Evolutionary conservation across 2,329 filamentous ascomycete species (phyloP), one percentile per base, ranked within the genome.

Genomic region (Arthrobotrys musiformis): DNA sequence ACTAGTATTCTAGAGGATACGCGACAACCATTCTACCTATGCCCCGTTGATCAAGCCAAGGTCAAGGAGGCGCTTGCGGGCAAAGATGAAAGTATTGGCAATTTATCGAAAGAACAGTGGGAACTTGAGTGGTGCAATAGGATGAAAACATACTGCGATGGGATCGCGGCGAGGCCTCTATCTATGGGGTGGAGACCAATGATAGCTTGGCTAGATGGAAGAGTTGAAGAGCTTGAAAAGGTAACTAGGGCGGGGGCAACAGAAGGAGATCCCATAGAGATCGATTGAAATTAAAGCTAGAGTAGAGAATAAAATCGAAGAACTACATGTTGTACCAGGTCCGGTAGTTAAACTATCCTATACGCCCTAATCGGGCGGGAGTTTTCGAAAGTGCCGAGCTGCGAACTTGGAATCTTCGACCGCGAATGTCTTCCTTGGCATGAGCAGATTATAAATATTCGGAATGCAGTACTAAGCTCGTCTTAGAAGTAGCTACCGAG

Each of bases 21-120:
- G 1, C 83, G 89, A 46, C 89, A 91, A 80, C 89, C 89, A 24
- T 89, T 89, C 0, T 91, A 89, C 79, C 79, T 90, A 2, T 91
- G 89, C 79, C 88, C 87, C 0, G 84, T 91, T 0, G 90, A 89
- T 79, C 81, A 88, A 68, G 84, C 83, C 5, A 91, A 91, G 82
- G 70, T 90, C 0, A 81, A 83, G 1, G 80, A 82, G 70, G 81
- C 81, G 17, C 42, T 68, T 11, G 8, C 44, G 4, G 70, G 60
- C n/a, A 48, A 26, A 22, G 52, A 67, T 28, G 22, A 52, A 13
- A 48, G 13, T 7, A 58, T 68, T 6, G 63, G 30, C 13, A 37
- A 56, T 9, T 2, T 67, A 28, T 30, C 40, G 15, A 62, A 50
- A 35, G 44, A 35, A 26, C 44, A 68, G 22, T 75, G 70, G 70